phyloP scores from a whole-genome alignment of 2,329 filamentous ascomycete genomes.

The Bipolaris sorokiniana region DNA sequence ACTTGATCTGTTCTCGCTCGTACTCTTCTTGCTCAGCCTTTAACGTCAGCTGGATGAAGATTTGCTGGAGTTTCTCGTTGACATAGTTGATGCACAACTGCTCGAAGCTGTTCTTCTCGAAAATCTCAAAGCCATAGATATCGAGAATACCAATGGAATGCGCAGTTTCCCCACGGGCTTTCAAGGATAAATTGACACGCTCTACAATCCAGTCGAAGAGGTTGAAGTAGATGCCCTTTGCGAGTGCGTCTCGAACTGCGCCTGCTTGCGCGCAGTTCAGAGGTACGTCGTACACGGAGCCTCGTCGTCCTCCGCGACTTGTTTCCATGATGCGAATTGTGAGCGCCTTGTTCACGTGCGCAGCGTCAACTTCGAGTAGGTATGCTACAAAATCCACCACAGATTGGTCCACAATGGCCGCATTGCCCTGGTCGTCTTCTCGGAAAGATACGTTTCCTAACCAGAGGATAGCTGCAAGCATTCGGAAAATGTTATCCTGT shows the following conservation, averaged over 20 bases:
- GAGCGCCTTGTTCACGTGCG: conserved; percentile 81
- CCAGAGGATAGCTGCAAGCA: conserved; percentile 91
- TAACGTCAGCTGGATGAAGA: conserved; percentile 96
- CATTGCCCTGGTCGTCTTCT: conserved; percentile 89
- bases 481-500: conserved; percentile 95
- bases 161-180: conserved; percentile 73
- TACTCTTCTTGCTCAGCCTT: conserved; percentile 99
- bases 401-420: conserved; percentile 83
- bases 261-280: conserved; percentile 86
- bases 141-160: conserved; percentile 97
- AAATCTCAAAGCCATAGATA: conserved; percentile 99
- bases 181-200: conserved; percentile 86
- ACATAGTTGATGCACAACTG: conserved; percentile 99
- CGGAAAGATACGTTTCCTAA: conserved; percentile 90
- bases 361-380: conserved; percentile 83
- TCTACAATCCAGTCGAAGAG: conserved; percentile 98
- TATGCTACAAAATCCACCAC: conserved; percentile 96
- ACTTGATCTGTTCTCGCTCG: conserved; percentile 91
- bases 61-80: conserved; percentile 98
- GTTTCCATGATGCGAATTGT: conserved; percentile 86
- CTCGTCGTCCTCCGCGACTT: conserved; percentile 67
- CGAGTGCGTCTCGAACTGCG: conserved; percentile 86
- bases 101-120: conserved; percentile 97
- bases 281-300: conserved; percentile 74
- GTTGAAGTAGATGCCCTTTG: conserved; percentile 97